Percentiles rank a stretch among this genome's conserved stretches.
Conservation (phyloP, 2,329 filamentous ascomycete species). For the Clonostachys solani region DNA sequence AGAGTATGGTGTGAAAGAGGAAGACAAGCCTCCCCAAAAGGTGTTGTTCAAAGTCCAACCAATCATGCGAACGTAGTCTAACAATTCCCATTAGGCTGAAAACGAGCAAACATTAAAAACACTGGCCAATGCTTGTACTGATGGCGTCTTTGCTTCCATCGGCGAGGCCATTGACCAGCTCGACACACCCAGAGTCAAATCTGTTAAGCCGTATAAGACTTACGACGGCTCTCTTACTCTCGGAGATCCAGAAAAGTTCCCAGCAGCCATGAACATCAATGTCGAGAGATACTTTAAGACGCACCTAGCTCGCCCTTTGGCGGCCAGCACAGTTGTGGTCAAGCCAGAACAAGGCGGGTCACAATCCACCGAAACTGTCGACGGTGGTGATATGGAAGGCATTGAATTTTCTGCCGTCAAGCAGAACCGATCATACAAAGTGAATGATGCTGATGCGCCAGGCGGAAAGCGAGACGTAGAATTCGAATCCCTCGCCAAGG, state of each 20-base stretch:
- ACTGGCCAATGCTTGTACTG: constrained; percentile 61
- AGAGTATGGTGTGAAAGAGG: constrained; percentile 89
- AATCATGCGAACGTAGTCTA: background rate
- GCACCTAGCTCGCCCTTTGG: constrained; percentile 67
- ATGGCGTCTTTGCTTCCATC: constrained; percentile 77
- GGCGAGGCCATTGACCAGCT: constrained; percentile 81
- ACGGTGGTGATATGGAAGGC: constrained; percentile 42
- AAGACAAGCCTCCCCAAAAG: constrained; percentile 73
- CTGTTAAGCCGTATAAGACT: constrained; percentile 67
- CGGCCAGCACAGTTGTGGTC: constrained; percentile 72
- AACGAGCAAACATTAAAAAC: constrained; percentile 68
- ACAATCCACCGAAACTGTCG: constrained; percentile 47
- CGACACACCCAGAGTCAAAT: constrained; percentile 71
- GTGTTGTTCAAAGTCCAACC: constrained; percentile 25
- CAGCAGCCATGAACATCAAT: constrained; percentile 73
- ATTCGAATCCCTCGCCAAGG: constrained; percentile 81
- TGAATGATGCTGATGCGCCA: constrained; percentile 68
- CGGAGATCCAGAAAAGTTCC: constrained; percentile 70
- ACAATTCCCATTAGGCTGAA: constrained; percentile 23
- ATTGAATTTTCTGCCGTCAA: constrained; percentile 66
- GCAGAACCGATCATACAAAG: constrained; percentile 73
- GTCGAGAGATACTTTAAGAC: constrained; percentile 90
- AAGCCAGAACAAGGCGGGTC: constrained; percentile 43
- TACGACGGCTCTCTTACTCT: constrained; percentile 79
- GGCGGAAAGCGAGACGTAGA: constrained; percentile 81